A percentile compares a stretch with the other conserved stretches of the same genome.
Evolutionary conservation across 192 early-diverging fungal species (phyloP).

Genomic region (Umbelopsis sp.): DNA sequence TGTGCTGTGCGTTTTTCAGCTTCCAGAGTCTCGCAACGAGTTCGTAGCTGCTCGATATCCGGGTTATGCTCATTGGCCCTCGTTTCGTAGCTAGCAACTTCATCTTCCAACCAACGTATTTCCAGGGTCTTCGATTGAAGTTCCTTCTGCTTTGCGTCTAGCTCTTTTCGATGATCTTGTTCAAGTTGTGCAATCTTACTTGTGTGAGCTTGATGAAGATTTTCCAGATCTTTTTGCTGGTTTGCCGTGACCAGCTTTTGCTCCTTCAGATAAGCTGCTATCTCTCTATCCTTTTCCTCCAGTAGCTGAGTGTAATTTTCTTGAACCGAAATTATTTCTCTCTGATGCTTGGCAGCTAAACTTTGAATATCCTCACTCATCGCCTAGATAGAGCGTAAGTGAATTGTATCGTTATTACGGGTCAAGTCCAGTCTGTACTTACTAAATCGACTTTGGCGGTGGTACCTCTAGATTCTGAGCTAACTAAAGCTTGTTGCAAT

Average conservation of each 20-base stretch:
- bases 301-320: not conserved
- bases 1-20: not conserved
- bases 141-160: constrained; percentile 27
- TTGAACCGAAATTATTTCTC: not conserved
- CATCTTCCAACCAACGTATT: constrained; percentile 41
- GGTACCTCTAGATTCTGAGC: not conserved
- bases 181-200: constrained; percentile 32
- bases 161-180: constrained; percentile 3
- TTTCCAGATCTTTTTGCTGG: constrained; percentile 37
- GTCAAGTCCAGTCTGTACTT: not conserved
- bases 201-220: constrained; percentile 27
- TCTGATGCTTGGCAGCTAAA: not conserved
- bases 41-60: not conserved
- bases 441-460: not conserved
- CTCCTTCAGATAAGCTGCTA: not conserved
- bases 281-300: not conserved
- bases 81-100: constrained; percentile 40
- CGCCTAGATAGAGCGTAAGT: not conserved
- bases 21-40: not conserved
- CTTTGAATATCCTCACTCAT: not conserved
- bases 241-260: constrained; percentile 16
- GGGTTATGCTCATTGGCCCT: not conserved
- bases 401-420: not conserved
- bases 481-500: not conserved
- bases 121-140: constrained; percentile 38